These are phyloP conservation scores for Globisporangium cystogenes DNA, from an alignment of 352 stramenopile genomes.

Conservation along the genomic window DNA sequence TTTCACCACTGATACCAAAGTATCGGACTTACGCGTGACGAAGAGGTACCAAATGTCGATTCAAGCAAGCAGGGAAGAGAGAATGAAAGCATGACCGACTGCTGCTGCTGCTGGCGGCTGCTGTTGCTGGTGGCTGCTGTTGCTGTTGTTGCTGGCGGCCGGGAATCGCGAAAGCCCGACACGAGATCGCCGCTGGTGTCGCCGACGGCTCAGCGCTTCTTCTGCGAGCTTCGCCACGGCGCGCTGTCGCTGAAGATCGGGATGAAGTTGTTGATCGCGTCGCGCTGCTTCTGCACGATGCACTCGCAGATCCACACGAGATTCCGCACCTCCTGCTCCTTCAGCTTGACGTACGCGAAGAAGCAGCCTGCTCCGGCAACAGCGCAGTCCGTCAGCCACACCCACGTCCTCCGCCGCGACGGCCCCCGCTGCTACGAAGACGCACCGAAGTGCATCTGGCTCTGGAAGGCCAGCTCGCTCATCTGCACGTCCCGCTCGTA, in stretches of 20 bases:
- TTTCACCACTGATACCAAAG: no score
- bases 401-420: no score
- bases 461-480: constrained; percentile 97
- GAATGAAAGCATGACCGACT: no score
- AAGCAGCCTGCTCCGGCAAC: constrained; percentile 67
- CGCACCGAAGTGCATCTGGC: constrained; percentile 98
- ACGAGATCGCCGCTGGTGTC: no score
- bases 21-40: no score
- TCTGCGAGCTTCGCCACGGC: constrained; percentile 84
- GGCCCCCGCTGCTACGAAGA: no score
- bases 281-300: constrained; percentile 98
- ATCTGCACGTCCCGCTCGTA: constrained; percentile 99
- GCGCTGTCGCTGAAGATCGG: constrained; percentile 96
- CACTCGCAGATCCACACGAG: constrained; percentile 99
- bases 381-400: not conserved
- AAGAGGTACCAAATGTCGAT: no score
- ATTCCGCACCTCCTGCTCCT: constrained; percentile 99
- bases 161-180: no score
- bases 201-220: constrained; percentile 34
- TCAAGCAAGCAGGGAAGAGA: no score
- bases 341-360: constrained; percentile 99
- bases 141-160: no score
- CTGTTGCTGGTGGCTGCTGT: no score
- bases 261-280: constrained; percentile 99
- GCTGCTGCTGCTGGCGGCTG: no score